Conservation (phyloP, 1,284 basidiomycete species). For the Schizopora paradoxa region DNA sequence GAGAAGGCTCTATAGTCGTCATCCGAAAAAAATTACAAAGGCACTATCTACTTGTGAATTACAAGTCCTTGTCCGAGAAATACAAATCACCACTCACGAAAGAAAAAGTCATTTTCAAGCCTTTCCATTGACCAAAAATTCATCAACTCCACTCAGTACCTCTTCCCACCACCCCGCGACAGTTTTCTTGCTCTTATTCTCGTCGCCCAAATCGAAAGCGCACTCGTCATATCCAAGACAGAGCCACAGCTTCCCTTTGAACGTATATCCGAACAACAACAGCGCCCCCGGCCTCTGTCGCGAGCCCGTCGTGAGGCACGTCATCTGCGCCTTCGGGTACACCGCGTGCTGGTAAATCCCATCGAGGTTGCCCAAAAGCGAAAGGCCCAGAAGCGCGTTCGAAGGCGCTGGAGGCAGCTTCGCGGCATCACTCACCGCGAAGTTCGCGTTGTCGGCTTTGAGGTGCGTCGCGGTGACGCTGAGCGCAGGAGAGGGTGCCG, state of each 20-base stretch:
- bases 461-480: conserved; percentile 21
- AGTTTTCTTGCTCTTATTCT: too few species aligned
- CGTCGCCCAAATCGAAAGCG: conserved; percentile 57
- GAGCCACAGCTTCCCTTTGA: conserved; percentile 65
- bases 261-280: conserved; percentile 74
- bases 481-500: conserved; percentile 18
- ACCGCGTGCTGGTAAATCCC: conserved; percentile 63
- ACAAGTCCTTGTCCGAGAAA: too few species aligned
- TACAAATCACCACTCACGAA: too few species aligned
- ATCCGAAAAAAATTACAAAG: too few species aligned
- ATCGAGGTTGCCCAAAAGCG: conserved; percentile 75
- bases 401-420: conserved; percentile 34
- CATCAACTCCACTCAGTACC: conserved; percentile 56
- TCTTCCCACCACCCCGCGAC: conserved; percentile 37
- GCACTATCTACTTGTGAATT: too few species aligned
- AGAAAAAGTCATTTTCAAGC: too few species aligned
- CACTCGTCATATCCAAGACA: conserved; percentile 72
- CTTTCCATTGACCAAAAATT: conserved; percentile 34
- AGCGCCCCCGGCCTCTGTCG: conserved; percentile 68
- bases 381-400: conserved; percentile 65
- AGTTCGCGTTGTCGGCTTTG: conserved; percentile 10
- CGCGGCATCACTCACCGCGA: conserved; percentile 7
- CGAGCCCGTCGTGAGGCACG: conserved; percentile 71
- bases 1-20: too few species aligned
- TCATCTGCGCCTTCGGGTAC: conserved; percentile 52